A percentile compares a stretch with the other conserved stretches of the same genome.
phyloP scores from a whole-genome alignment of 805 yeast species.

The Nakazawaea sp. region DNA sequence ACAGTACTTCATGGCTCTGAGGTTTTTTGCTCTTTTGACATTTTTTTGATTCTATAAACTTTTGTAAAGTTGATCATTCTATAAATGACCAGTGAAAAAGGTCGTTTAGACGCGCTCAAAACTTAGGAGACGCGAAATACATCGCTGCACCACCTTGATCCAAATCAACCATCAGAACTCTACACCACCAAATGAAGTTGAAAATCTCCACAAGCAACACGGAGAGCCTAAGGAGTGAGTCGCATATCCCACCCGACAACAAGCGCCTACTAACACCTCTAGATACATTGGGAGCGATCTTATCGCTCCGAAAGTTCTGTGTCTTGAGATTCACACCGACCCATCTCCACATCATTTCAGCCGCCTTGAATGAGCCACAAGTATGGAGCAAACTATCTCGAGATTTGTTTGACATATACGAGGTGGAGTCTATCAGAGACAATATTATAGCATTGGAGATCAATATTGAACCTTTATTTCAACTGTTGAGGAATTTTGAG shows the following conservation, averaged over 20 bases:
- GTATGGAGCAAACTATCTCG: slow-evolving; percentile 55
- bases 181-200: slow-evolving; percentile 11
- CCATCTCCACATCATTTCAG: slow-evolving; percentile 43
- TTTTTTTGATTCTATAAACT: too few species aligned
- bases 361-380: slow-evolving; percentile 52
- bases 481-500: slow-evolving; percentile 52
- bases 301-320: slow-evolving; percentile 46
- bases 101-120: too few species aligned
- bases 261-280: slow-evolving; percentile 14
- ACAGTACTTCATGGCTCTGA: too few species aligned
- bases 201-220: slow-evolving; percentile 11
- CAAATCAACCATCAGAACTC: too few species aligned
- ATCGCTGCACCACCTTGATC: too few species aligned
- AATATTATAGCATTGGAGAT: slow-evolving; percentile 54
- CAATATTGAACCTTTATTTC: slow-evolving; percentile 52
- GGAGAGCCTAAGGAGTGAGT: slow-evolving; percentile 12
- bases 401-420: slow-evolving; percentile 40
- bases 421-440: slow-evolving; percentile 44
- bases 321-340: slow-evolving; percentile 48
- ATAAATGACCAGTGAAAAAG: too few species aligned
- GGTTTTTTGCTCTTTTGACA: too few species aligned
- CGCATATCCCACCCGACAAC: background rate
- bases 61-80: too few species aligned
- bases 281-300: slow-evolving; percentile 42
- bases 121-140: too few species aligned